Evolutionary conservation across 371 early-diverging fungal genomes (phyloP), one percentile per base, ranked within the genome.

Genomic region (Phascolomyces articulosus): DNA sequence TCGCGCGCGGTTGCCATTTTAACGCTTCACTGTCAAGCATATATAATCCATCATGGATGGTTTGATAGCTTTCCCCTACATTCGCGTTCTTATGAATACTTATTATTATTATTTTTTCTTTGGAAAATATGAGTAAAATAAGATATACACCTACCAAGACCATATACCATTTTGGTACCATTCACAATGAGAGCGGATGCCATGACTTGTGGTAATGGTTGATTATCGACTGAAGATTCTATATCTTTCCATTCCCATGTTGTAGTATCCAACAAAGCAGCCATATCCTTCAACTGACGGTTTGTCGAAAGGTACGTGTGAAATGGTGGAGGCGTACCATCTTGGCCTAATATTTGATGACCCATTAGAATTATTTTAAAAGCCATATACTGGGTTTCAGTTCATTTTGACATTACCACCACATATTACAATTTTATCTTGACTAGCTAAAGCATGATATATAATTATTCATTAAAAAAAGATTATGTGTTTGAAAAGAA

Each of bases 151-250:
- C n/a, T 70, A 74, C 74, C 75, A 49, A 76, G 63, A 15, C 73
- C 77, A 47, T 70, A 67, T 0, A 73, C 26, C 57, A 76, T 67
- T 26, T 66, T 76, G 11, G 73, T 68, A 8, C 63, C 65, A 61
- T 76, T 67, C 13, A 76, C 63, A 1, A 70, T 29, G 6, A 40
- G 41, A 2, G 71, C 71, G 6, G 66, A 20, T 0, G 71, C 71
- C 58, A 62, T 63, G 4, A 73, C 73, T 6, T 70, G 65, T 10
- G 77, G 77, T 56, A 73, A 69, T 13, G 77, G 77, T 26, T 73
- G 77, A 40, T 68, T 62, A 40, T 57, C n/a, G 13, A 62, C 41
- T 11, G 75, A 74, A 20, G 67, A 60, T 2, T 48, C 28, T 26
- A 72, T 66, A 15, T 66, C 47, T n/a, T 29, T 34, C 77, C 77